Base-by-base conservation (phyloP, 495 filamentous ascomycete genomes). In the Pseudevernia furfuracea region DNA sequence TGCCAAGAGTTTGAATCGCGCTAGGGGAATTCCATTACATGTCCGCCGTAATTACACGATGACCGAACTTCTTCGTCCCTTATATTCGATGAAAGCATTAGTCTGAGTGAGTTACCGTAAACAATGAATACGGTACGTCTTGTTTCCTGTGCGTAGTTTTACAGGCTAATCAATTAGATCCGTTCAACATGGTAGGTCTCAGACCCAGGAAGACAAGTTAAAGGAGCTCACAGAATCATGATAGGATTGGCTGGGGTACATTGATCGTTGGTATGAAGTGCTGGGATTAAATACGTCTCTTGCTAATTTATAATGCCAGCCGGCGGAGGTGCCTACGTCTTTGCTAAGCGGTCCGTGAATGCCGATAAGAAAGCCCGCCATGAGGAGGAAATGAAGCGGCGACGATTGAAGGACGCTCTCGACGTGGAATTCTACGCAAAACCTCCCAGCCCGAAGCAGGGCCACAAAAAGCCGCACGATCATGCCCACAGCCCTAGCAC, bases 281-380 rank as follows among this genome's bases (percentile, higher is more conserved):
- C 52, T 30, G 76, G 46, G 75, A 67, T 55, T 65, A 5, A 37
- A 2, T 15, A 14, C 28, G n/a, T 25, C 25, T 17, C 17, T 52
- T 39, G 48, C 60, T 63, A n/a, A 61, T 44, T 34, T 32, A 44
- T 2, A 1, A 49, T 49, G 32, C 2, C 30, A 91, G 88, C 89
- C 63, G 94, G 92, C 71, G 94, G 90, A 71, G 92, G 84, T 60
- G 91, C 94, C 67, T 98, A 98, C 82, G 90, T 90, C 79, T 96
- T 96, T 75, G 95, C 94, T 61, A 98, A 98, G 81, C 81, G 86
- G 68, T 88, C 86, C 74, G 92, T 98, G 80, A 93, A 97, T 70
- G 89, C 88, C 67, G 90, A 96, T 77, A 89, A 91, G 48, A 81
- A 83, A 38, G 75, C 82, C 60, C 82, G 90, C 67, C 85, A 89